Evolutionary conservation across 1,139 yeast species (phyloP).

Genomic region (Geotrichum siamense): DNA sequence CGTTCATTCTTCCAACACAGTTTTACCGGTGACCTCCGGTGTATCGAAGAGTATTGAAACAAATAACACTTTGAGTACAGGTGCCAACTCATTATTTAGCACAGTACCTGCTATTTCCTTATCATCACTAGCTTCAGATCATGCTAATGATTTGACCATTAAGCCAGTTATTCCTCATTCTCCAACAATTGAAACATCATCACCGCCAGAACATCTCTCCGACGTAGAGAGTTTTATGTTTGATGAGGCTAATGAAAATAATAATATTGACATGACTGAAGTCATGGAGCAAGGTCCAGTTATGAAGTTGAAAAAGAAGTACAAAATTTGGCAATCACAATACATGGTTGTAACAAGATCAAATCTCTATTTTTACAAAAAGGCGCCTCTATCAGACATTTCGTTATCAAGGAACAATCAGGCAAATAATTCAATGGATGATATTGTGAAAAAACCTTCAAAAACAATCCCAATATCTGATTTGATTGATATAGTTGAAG

Average conservation of each 20-base stretch:
- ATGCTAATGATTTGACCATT: not conserved
- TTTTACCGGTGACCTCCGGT: no score
- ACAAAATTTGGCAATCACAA: slow-evolving; percentile 45
- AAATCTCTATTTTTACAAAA: slow-evolving; percentile 40
- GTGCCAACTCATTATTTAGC: slow-evolving; percentile 1
- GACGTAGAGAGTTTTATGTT: no score
- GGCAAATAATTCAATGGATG: not conserved
- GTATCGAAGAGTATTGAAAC: not conserved
- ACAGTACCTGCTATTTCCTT: not conserved
- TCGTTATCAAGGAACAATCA: no score
- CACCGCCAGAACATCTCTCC: no score
- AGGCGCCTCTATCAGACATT: slow-evolving; percentile 4
- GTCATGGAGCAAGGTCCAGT: slow-evolving; percentile 35
- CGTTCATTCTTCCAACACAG: no score
- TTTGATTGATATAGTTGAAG: slow-evolving; percentile 46
- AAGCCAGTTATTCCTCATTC: no score
- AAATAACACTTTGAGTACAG: slow-evolving; percentile 2
- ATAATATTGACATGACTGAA: not conserved
- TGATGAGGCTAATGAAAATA: not conserved
- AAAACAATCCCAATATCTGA: slow-evolving; percentile 23
- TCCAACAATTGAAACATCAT: no score
- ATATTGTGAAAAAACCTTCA: not conserved
- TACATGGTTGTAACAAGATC: slow-evolving; percentile 42
- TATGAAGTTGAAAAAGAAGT: slow-evolving; percentile 38
- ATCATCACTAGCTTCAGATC: not conserved